Conservation (phyloP, 345 rosid genomes). For the Nasturtium officinale region DNA sequence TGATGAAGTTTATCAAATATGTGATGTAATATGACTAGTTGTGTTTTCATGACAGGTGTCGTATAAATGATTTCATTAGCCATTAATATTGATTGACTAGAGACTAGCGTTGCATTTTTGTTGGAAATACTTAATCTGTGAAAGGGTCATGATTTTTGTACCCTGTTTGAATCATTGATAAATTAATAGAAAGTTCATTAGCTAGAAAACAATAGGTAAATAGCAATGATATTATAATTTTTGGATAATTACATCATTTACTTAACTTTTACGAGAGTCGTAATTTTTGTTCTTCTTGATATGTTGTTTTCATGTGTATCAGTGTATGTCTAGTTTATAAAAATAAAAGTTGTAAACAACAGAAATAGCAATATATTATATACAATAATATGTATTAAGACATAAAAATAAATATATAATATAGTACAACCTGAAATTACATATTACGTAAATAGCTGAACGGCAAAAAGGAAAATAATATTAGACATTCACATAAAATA, state of each 20-base stretch:
- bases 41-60: conserved; percentile 36
- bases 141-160: not conserved
- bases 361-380: not conserved
- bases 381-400: too few species aligned
- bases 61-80: conserved; percentile 8
- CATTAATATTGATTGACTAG: conserved; percentile 6
- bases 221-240: not conserved
- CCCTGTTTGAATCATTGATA: too few species aligned
- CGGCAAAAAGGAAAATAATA: not conserved
- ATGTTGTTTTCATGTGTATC: too few species aligned
- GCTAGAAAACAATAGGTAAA: not conserved
- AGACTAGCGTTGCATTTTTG: conserved; percentile 20
- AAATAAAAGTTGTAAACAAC: too few species aligned
- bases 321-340: too few species aligned
- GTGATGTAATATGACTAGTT: conserved; percentile 31
- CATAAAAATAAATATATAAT: too few species aligned
- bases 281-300: too few species aligned
- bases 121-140: not conserved
- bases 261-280: not conserved
- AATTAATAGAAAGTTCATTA: not conserved
- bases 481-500: not conserved
- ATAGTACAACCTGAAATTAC: not conserved
- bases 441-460: not conserved
- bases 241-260: not conserved
- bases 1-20: conserved; percentile 17